Conservation (phyloP, 208 protist genomes). For the Trypanosoma boissoni region DNA sequence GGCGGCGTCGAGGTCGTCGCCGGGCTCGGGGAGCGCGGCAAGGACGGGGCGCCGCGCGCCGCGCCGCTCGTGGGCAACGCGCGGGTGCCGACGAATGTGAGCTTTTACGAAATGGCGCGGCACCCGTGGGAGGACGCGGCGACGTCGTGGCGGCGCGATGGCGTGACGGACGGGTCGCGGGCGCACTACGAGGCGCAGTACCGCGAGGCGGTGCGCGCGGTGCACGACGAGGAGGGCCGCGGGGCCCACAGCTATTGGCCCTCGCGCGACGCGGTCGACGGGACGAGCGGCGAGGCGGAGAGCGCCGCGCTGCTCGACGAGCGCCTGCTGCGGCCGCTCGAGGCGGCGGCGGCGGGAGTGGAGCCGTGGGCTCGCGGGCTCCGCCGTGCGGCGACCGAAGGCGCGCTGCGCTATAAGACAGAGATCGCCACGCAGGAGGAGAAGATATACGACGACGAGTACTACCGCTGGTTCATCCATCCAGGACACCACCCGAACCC, state of each 20-base stretch:
- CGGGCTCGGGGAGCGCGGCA: slow-evolving; percentile 67
- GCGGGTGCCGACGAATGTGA: slow-evolving; percentile 83
- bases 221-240: slow-evolving; percentile 71
- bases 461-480: slow-evolving; percentile 93
- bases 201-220: slow-evolving; percentile 65
- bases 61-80: slow-evolving; percentile 56
- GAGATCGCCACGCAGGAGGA: slow-evolving; percentile 86
- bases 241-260: slow-evolving; percentile 82
- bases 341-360: slow-evolving; percentile 50
- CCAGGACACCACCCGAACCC: slow-evolving; percentile 88
- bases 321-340: slow-evolving; percentile 61
- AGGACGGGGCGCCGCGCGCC: slow-evolving; percentile 39
- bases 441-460: slow-evolving; percentile 93
- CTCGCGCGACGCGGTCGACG: slow-evolving; percentile 57
- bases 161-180: slow-evolving; percentile 86
- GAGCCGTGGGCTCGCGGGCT: slow-evolving; percentile 80
- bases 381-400: slow-evolving; percentile 56
- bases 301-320: slow-evolving; percentile 60
- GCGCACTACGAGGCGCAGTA: slow-evolving; percentile 87
- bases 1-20: slow-evolving; percentile 70
- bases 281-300: slow-evolving; percentile 39
- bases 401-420: slow-evolving; percentile 61
- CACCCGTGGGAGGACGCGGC: slow-evolving; percentile 86
- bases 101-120: slow-evolving; percentile 91
- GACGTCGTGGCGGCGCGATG: slow-evolving; percentile 81